Evolutionary conservation across 1,284 basidiomycete species (phyloP).

Genomic region (Laetiporus sulphureus): DNA sequence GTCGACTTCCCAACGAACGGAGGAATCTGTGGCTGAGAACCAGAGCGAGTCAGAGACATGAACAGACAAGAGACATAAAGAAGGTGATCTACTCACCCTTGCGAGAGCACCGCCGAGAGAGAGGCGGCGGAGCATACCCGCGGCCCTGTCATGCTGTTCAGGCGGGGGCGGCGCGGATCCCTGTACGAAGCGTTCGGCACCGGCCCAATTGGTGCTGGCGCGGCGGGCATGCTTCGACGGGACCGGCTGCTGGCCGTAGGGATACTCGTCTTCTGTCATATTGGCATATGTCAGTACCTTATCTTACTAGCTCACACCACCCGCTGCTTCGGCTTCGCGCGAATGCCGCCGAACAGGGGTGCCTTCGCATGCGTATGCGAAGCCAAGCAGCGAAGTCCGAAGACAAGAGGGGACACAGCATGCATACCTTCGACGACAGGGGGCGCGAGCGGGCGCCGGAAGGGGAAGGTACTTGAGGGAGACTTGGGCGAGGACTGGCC

Average conservation of each 20-base stretch:
- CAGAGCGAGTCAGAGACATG: neutral
- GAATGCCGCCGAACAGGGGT: too few species aligned
- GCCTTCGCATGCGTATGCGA: neutral
- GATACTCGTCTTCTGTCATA: constrained; percentile 31
- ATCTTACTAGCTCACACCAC: too few species aligned
- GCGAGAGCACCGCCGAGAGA: constrained; percentile 55
- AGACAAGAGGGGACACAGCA: neutral
- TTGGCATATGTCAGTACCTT: constrained; percentile 4
- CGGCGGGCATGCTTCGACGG: constrained; percentile 23
- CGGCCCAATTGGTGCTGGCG: constrained; percentile 32
- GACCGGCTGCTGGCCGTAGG: constrained; percentile 27
- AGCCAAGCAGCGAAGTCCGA: constrained; percentile 1
- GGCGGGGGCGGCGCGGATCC: constrained; percentile 33
- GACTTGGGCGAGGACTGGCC: constrained; percentile 49
- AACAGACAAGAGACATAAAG: constrained; percentile 4
- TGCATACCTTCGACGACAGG: constrained; percentile 57
- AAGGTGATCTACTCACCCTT: constrained; percentile 34
- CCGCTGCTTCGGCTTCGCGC: too few species aligned
- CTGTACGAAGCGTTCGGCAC: constrained; percentile 38
- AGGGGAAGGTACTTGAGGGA: constrained; percentile 45
- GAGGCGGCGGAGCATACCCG: constrained; percentile 62
- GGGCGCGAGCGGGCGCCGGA: constrained; percentile 35
- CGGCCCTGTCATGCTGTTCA: constrained; percentile 51
- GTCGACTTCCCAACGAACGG: constrained; percentile 10
- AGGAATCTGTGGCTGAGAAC: constrained; percentile 20